These are phyloP conservation scores for Prunus fruticosa DNA, from an alignment of 306 rosid genomes.

Conservation along the genomic window DNA sequence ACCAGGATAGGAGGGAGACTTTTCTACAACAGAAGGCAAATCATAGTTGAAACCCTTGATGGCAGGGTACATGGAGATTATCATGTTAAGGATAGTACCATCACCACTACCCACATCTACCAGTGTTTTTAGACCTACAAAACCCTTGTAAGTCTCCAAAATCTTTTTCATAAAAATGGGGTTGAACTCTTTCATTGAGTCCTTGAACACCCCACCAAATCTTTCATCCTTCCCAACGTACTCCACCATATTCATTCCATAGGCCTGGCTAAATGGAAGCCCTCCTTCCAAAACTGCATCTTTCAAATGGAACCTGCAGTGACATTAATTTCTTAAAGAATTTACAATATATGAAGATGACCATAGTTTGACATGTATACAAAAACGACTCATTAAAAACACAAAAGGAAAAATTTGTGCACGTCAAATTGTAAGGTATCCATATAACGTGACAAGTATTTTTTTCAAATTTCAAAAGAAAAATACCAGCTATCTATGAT, in stretches of 20 bases:
- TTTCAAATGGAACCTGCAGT: conserved; percentile 21
- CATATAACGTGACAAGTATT: too few species aligned
- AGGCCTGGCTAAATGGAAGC: conserved; percentile 16
- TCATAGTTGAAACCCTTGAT: conserved; percentile 32
- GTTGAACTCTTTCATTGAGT: conserved; percentile 22
- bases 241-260: conserved; percentile 16
- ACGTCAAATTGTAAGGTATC: background rate
- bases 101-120: conserved; percentile 28
- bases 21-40: conserved; percentile 17
- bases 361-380: background rate
- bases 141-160: conserved; percentile 14
- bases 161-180: conserved; percentile 6
- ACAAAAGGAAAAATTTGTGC: background rate
- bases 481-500: conserved; percentile 12
- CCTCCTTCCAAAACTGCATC: conserved; percentile 31
- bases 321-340: background rate
- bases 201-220: conserved; percentile 8
- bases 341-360: background rate
- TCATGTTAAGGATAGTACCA: conserved; percentile 24
- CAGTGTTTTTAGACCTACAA: conserved; percentile 22
- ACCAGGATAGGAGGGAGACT: conserved; percentile 19
- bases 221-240: conserved; percentile 16
- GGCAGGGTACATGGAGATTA: conserved; percentile 25
- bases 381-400: background rate
- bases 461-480: background rate